These are phyloP conservation scores for Isatis lusitanica DNA, from an alignment of 441 rosid genomes.

Conservation along the genomic window DNA sequence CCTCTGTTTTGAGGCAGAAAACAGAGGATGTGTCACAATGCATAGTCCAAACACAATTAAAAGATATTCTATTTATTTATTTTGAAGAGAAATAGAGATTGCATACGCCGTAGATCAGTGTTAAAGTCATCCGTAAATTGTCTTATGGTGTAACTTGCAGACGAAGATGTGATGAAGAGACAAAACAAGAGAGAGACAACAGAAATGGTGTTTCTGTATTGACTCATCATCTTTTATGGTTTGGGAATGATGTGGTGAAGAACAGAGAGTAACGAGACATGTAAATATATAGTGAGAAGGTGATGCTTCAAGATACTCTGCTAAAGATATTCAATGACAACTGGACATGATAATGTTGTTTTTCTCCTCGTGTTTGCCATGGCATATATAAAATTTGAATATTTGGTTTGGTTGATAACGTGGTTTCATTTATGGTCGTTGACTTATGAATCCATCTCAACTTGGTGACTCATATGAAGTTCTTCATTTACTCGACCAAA, in stretches of 20 bases:
- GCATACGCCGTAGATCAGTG: constrained; percentile 17
- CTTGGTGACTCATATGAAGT: too few species aligned
- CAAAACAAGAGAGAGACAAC: not conserved
- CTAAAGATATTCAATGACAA: too few species aligned
- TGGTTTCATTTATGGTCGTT: too few species aligned
- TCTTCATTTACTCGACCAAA: too few species aligned
- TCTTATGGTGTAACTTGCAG: not conserved
- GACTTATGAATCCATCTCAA: too few species aligned
- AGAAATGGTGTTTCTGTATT: not conserved
- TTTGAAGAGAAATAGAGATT: not conserved
- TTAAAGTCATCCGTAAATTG: not conserved
- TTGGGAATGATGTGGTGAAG: not conserved
- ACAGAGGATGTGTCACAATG: not conserved
- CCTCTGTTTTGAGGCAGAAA: not conserved
- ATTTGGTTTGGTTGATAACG: too few species aligned
- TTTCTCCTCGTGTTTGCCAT: too few species aligned
- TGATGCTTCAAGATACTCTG: too few species aligned
- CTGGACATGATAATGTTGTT: too few species aligned
- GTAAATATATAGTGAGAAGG: not conserved
- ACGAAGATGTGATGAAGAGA: constrained; percentile 4
- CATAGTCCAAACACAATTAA: too few species aligned
- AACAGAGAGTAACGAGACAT: not conserved
- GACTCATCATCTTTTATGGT: not conserved
- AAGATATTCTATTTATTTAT: too few species aligned
- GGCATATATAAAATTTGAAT: too few species aligned